phyloP scores from a whole-genome alignment of 192 early-diverging fungal genomes.

The Gamsiella multidivaricata region DNA sequence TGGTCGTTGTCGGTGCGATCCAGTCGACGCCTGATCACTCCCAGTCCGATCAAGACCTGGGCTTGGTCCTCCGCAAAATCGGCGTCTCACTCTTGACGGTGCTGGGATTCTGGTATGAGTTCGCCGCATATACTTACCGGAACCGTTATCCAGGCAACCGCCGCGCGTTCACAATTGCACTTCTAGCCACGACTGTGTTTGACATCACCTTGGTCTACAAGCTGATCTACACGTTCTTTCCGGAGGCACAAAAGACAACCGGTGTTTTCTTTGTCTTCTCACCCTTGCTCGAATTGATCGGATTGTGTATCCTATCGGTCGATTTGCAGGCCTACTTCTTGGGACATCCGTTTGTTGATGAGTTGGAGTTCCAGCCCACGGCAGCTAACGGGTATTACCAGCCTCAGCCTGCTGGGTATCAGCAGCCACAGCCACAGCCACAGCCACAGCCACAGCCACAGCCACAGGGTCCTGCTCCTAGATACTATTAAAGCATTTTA shows the following conservation, averaged over 20 bases:
- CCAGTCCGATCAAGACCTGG: not conserved
- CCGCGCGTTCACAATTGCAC: constrained; percentile 6
- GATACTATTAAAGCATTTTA: not conserved
- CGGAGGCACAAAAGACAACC: not conserved
- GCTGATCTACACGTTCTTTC: constrained; percentile 11
- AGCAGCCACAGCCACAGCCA: not conserved
- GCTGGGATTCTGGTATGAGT: constrained; percentile 10
- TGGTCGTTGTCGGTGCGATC: constrained; percentile 5
- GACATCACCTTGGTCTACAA: constrained; percentile 29
- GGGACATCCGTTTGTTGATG: not conserved
- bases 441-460: not conserved
- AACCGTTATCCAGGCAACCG: not conserved
- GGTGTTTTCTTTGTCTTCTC: constrained; percentile 9
- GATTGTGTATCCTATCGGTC: constrained; percentile 1
- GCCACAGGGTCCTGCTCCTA: not conserved
- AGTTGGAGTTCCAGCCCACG: not conserved
- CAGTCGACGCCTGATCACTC: constrained; percentile 2
- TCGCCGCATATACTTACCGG: constrained; percentile 9
- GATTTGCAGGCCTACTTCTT: constrained; percentile 13
- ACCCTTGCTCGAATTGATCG: constrained; percentile 6
- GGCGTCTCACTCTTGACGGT: constrained; percentile 9
- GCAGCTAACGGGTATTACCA: not conserved
- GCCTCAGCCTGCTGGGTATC: not conserved
- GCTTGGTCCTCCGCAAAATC: constrained; percentile 14
- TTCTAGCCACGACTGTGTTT: not conserved